These are phyloP conservation scores for Magnusiomyces fungicola DNA, from an alignment of 1,139 yeast genomes.

Conservation along the genomic window DNA sequence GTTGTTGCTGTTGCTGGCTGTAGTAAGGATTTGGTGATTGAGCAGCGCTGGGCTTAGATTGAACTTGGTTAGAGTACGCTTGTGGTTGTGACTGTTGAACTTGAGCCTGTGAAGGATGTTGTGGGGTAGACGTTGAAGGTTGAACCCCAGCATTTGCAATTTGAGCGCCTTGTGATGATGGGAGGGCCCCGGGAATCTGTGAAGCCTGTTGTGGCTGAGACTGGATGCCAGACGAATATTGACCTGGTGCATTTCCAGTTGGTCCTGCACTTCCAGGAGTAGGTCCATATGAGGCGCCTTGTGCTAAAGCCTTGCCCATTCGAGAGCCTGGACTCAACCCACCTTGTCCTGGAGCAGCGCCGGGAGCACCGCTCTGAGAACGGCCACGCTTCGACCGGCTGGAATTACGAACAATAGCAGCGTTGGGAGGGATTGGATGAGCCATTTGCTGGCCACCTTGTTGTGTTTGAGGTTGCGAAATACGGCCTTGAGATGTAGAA, in stretches of 20 bases:
- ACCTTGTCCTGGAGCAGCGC: conserved; percentile 4
- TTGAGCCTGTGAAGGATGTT: conserved; percentile 5
- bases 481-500: background rate
- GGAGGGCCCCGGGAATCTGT: conserved; percentile 12
- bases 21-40: conserved; percentile 15
- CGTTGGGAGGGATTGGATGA: conserved; percentile 26
- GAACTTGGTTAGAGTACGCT: conserved; percentile 16
- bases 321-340: conserved; percentile 10
- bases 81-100: conserved; percentile 7
- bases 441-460: conserved; percentile 21
- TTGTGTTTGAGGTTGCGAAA: conserved; percentile 3
- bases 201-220: conserved; percentile 9
- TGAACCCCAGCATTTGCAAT: background rate
- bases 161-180: conserved; percentile 8
- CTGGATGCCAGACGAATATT: conserved; percentile 7
- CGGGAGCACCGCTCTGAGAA: conserved; percentile 7
- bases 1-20: conserved; percentile 13
- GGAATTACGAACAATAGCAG: conserved; percentile 29
- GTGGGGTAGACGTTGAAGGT: conserved; percentile 9
- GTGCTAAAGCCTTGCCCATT: conserved; percentile 13
- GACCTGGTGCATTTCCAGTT: conserved; percentile 16
- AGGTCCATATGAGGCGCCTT: conserved; percentile 12
- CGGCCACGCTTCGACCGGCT: conserved; percentile 29
- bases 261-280: conserved; percentile 19
- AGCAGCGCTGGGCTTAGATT: conserved; percentile 15